These are phyloP conservation scores for Erodium texanum DNA, from an alignment of 441 rosid genomes.

Conservation along the genomic window DNA sequence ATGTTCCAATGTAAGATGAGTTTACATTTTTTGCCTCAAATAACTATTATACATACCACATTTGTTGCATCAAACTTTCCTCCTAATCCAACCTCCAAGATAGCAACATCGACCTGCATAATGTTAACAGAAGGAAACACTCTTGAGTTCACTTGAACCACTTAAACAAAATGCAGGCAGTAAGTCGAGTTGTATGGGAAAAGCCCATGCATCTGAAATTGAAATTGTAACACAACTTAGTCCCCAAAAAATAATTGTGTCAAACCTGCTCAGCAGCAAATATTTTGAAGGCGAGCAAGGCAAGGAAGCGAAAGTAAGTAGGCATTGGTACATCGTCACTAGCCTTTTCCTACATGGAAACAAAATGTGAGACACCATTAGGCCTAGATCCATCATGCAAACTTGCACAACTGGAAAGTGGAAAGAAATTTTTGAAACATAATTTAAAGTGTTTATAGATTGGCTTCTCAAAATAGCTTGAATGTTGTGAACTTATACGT, in stretches of 20 bases:
- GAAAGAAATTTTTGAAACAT: too few species aligned
- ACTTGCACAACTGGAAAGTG: background rate
- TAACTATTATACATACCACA: conserved; percentile 49
- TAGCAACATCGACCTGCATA: conserved; percentile 87
- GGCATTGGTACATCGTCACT: conserved; percentile 88
- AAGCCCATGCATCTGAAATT: conserved; percentile 6
- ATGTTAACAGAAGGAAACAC: conserved; percentile 14
- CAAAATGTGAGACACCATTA: conserved; percentile 15
- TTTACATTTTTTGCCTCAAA: conserved; percentile 10
- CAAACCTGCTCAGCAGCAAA: conserved; percentile 85
- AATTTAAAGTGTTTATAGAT: too few species aligned
- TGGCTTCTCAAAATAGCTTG: background rate
- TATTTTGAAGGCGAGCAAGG: conserved; percentile 88
- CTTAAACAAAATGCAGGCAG: conserved; percentile 13
- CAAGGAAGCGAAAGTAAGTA: conserved; percentile 77
- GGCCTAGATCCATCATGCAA: conserved; percentile 6
- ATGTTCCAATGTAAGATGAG: conserved; percentile 5
- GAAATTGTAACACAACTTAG: background rate
- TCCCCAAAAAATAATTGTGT: conserved; percentile 1
- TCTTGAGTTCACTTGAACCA: conserved; percentile 11
- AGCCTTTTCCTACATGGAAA: conserved; percentile 52
- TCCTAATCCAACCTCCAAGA: conserved; percentile 93
- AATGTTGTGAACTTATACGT: background rate
- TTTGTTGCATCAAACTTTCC: conserved; percentile 93
- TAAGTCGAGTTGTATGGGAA: conserved; percentile 6